A percentile compares a stretch with the other conserved stretches of the same genome.
These are phyloP conservation scores for Claviceps sp. DNA, from an alignment of 2,329 filamentous ascomycete species.

Conservation along the genomic window DNA sequence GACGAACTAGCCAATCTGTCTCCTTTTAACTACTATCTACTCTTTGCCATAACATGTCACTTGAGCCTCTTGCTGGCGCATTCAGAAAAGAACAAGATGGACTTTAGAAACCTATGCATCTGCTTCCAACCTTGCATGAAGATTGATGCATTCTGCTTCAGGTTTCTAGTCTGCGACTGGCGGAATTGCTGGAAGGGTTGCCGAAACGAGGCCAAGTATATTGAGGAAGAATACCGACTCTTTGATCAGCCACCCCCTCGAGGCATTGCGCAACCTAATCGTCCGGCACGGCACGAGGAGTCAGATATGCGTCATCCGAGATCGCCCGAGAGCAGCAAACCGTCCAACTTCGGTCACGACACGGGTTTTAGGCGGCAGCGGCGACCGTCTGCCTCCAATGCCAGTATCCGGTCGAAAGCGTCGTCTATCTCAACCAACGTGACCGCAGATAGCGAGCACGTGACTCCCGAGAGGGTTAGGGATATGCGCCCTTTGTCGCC, in stretches of 20 bases:
- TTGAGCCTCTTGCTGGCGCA: conserved; percentile 83
- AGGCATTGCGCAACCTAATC: conserved; percentile 27
- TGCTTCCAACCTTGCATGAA: conserved; percentile 97
- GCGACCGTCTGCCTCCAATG: conserved; percentile 27
- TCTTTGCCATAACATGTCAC: conserved; percentile 95
- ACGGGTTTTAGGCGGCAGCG: conserved; percentile 31
- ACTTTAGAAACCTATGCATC: conserved; percentile 87
- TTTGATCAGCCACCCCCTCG: conserved; percentile 45
- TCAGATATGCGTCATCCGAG: conserved; percentile 23
- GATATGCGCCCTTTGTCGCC: conserved; percentile 47
- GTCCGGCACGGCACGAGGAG: conserved; percentile 12
- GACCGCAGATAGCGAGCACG: conserved; percentile 29
- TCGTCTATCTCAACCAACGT: conserved; percentile 32
- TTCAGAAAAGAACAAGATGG: conserved; percentile 96
- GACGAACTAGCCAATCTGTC: conserved; percentile 90
- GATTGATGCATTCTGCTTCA: conserved; percentile 90
- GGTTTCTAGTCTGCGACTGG: conserved; percentile 91
- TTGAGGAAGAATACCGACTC: conserved; percentile 52
- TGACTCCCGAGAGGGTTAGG: conserved; percentile 14
- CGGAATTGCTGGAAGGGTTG: conserved; percentile 95
- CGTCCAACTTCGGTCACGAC: conserved; percentile 21
- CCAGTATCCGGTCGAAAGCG: conserved; percentile 28
- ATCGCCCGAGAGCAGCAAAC: conserved; percentile 53
- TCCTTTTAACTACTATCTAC: conserved; percentile 92
- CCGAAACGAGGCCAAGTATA: conserved; percentile 72